phyloP scores from a whole-genome alignment of 2,329 filamentous ascomycete genomes.

The Pseudogymnoascus sp. region DNA sequence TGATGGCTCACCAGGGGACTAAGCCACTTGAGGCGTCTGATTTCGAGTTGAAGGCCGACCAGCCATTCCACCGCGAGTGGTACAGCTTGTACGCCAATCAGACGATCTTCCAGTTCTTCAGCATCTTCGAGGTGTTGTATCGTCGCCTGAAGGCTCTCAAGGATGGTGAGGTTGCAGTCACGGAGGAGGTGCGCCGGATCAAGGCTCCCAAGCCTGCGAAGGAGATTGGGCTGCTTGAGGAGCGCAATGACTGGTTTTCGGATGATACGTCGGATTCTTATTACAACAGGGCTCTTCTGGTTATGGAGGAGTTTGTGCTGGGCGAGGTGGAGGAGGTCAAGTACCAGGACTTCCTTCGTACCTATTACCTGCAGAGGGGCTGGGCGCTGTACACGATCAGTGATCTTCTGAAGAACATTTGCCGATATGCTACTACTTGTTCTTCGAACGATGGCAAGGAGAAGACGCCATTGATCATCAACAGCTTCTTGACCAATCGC shows the following conservation, averaged over 20 bases:
- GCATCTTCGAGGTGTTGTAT: conserved; percentile 86
- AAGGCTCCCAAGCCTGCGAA: conserved; percentile 71
- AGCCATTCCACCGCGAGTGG: conserved; percentile 68
- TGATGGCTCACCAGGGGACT: conserved; percentile 44
- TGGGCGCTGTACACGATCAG: conserved; percentile 93
- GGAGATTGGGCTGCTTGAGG: conserved; percentile 75
- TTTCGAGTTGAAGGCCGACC: conserved; percentile 63
- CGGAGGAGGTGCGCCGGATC: conserved; percentile 64
- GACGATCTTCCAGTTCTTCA: conserved; percentile 90
- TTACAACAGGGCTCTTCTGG: conserved; percentile 75
- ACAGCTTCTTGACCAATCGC: conserved; percentile 75
- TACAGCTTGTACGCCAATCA: conserved; percentile 91
- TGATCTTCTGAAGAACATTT: conserved; percentile 74
- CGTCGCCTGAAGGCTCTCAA: conserved; percentile 78
- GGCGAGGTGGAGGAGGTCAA: conserved; percentile 73
- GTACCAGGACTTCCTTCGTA: conserved; percentile 83
- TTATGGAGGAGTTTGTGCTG: conserved; percentile 80
- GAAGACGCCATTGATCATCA: conserved; percentile 83
- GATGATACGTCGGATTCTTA: conserved; percentile 56
- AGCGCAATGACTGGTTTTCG: conserved; percentile 67
- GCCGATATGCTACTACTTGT: conserved; percentile 73
- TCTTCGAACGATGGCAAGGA: conserved; percentile 83
- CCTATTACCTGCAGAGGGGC: conserved; percentile 82
- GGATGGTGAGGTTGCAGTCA: conserved; percentile 63
- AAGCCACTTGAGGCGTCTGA: conserved; percentile 48